Base-by-base conservation (phyloP, 2,329 filamentous ascomycete genomes). In the Kalaharituber pfeilii region DNA sequence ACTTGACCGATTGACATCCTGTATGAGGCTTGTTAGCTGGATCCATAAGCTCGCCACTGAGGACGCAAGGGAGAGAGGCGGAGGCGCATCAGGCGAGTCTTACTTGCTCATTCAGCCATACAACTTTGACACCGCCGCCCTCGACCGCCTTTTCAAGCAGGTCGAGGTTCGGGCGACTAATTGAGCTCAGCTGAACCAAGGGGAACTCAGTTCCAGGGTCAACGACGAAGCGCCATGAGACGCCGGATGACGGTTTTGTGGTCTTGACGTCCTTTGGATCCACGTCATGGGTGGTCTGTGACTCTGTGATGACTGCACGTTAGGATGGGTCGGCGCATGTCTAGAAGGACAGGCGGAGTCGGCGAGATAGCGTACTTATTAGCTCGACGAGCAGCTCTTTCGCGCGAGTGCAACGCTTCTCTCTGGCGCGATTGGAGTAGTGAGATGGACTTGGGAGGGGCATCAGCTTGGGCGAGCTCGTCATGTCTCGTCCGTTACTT, bases 251-350 rank as follows among this genome's bases (percentile, higher is more conserved):
- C 42, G 42, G 42, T 47, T 47, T 47, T 47, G 42, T 47, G 15
- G 42, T 47, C 4, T 47, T 47, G 42, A 47, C 15, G 42, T 47
- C 42, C 22, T 47, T 47, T 47, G 42, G 42, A 22, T 47, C 42
- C 24, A 47, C 42, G 42, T 47, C 15, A 47, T 47, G 42, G 22
- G 42, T 47, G 3, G 42, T 47, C 22, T 47, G 42, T 2, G 42
- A 5, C 22, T 47, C 42, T 47, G 42, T 47, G 13, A 22, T 47
- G n/a, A n/a, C n/a, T n/a, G 8, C 8, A 33, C 29, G 8, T 8
- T 8, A 33, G 29, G 29, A 33, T 8, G 8, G n/a, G 29, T 33
- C 29, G n/a, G 8, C 8, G 29, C n/a, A 33, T 33, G n/a, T 33
- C 29, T 8, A n/a, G 29, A 8, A 33, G 8, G 9, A 7, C 7